These are phyloP conservation scores for Microbotryum silenes-acaulis DNA, from an alignment of 1,284 basidiomycete genomes.

Conservation along the genomic window DNA sequence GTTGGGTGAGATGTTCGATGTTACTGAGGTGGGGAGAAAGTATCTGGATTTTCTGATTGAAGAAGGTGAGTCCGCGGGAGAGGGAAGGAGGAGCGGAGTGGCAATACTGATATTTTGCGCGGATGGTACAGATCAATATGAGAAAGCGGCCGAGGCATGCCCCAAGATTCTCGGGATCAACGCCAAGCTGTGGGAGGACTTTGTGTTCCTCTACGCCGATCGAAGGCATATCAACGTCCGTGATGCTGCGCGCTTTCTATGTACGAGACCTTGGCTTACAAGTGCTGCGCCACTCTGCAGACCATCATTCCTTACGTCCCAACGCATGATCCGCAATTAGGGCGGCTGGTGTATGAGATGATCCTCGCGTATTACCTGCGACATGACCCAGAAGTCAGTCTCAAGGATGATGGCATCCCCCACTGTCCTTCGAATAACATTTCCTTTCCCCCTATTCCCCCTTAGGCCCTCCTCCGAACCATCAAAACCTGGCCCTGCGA, in stretches of 20 bases:
- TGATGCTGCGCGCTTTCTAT: too few relatives aligned
- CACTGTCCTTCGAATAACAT: background rate
- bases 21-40: slow-evolving; percentile 67
- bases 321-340: slow-evolving; percentile 68
- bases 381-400: slow-evolving; percentile 61
- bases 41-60: slow-evolving; percentile 73
- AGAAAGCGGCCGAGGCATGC: slow-evolving; percentile 74
- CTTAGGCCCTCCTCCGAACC: slow-evolving; percentile 63
- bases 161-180: slow-evolving; percentile 79
- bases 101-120: background rate
- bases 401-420: background rate
- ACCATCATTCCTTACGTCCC: slow-evolving; percentile 85
- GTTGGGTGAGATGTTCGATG: slow-evolving; percentile 47
- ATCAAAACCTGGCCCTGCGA: slow-evolving; percentile 82
- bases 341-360: slow-evolving; percentile 88
- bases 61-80: slow-evolving; percentile 51
- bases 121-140: slow-evolving; percentile 56
- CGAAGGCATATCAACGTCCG: slow-evolving; percentile 62
- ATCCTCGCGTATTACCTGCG: slow-evolving; percentile 78
- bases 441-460: background rate
- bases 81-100: background rate
- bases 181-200: slow-evolving; percentile 80
- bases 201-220: slow-evolving; percentile 86
- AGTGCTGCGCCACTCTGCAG: slow-evolving; percentile 41
- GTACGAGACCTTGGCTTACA: too few relatives aligned